Evolutionary conservation across 176 grass and related monocot species (phyloP).

Genomic region (Aegilops bicornis): DNA sequence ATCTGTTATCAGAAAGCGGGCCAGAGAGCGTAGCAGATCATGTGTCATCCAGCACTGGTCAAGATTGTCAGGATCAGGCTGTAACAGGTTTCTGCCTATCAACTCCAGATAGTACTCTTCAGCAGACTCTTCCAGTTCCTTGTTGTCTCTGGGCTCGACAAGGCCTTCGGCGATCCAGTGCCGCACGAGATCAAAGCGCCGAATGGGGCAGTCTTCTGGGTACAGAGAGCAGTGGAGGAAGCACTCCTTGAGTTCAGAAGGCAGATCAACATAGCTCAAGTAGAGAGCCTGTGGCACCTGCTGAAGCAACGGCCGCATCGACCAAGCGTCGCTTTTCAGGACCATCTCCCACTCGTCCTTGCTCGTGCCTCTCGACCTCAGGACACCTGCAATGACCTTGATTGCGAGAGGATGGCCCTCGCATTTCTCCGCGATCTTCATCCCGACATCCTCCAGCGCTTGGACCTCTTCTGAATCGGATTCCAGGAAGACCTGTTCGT

Average conservation of each 20-base stretch:
- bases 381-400: slow-evolving; percentile 59
- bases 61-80: slow-evolving; percentile 47
- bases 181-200: slow-evolving; percentile 47
- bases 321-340: slow-evolving; percentile 58
- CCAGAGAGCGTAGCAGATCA: slow-evolving; percentile 53
- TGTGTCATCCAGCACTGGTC: slow-evolving; percentile 64
- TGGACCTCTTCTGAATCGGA: slow-evolving; percentile 32
- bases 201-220: slow-evolving; percentile 57
- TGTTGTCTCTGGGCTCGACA: slow-evolving; percentile 31
- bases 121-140: slow-evolving; percentile 59
- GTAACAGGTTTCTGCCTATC: slow-evolving; percentile 67
- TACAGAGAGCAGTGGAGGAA: slow-evolving; percentile 77
- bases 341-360: slow-evolving; percentile 60
- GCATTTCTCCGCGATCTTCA: slow-evolving; percentile 66
- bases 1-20: slow-evolving; percentile 52
- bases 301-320: slow-evolving; percentile 36
- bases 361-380: slow-evolving; percentile 49
- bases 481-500: slow-evolving; percentile 36
- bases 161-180: slow-evolving; percentile 83
- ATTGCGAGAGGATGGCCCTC: slow-evolving; percentile 71
- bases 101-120: slow-evolving; percentile 65
- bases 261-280: slow-evolving; percentile 69
- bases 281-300: slow-evolving; percentile 61
- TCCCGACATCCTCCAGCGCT: slow-evolving; percentile 50
- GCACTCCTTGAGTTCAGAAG: slow-evolving; percentile 72